Base-by-base conservation (phyloP, 495 filamentous ascomycete species). In the Lindgomyces ingoldianus region DNA sequence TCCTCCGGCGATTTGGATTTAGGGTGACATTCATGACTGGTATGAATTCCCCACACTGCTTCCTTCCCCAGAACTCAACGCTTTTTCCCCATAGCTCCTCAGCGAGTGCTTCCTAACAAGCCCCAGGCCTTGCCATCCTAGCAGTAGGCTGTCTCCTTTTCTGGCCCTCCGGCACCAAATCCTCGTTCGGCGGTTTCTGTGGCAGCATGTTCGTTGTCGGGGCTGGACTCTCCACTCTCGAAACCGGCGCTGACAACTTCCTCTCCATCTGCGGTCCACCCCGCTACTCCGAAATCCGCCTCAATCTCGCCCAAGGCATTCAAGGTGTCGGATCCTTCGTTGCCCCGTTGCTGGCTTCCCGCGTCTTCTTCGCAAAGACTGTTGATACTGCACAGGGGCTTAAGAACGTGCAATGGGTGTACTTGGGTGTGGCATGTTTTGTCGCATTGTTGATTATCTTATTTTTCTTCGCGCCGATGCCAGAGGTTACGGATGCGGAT, bases 401-500 rank as follows among this genome's bases (percentile, higher is more conserved):
- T n/a, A 55, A 73, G 21, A 82, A 82, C 64, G 89, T 90, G 10
- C 87, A 90, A 73, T 90, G 86, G 85, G 85, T 87, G 1, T 91
- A 91, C 72, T 79, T 89, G 3, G 87, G 84, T 41, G 87, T 91
- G 50, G 88, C 85, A 14, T 76, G 75, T 75, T 90, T 90, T 69
- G 87, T 89, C 55, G 83, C 83, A 72, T 27, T 83, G 24, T 80
- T 91, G 6, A 84, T 85, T 12, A 69, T 82, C 53, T 75, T 88
- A 49, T 90, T 90, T 76, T 86, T 80, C 74, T 68, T 89, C 41
- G 79, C 82, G 3, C 78, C 78, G 0, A 87, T 91, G 25, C 87
- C 87, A 25, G 87, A 91, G 73, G 83, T 90, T 68, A 90, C 87
- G 4, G 87, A 91, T 67, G 87, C 87, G 24, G 87, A 90, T 70